Base-by-base conservation (phyloP, 352 stramenopile genomes). In the Pythium aristosporum region DNA sequence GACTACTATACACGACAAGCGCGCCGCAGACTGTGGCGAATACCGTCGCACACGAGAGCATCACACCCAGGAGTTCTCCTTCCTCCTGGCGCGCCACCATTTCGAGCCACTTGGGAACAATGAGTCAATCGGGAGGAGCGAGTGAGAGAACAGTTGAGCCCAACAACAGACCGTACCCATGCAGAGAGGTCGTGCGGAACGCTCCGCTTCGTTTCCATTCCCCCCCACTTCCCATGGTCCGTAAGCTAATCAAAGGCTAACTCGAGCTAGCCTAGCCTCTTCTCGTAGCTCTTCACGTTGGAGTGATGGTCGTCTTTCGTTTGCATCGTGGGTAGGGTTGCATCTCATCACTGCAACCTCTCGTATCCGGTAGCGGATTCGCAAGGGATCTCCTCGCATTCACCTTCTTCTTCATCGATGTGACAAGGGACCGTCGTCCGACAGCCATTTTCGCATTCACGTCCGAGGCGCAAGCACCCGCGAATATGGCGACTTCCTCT, bases 1-100 rank as follows among this genome's bases (percentile, higher is more conserved):
- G 56, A 10, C 21, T 53, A 47, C 43, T 61, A 51, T 69, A 73
- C 39, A 73, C 67, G n/a, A 73, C 61, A 0, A 73, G 61, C 56
- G 67, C 55, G 21, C 67, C 61, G 20, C 23, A 53, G n/a, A 73
- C 28, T 2, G 56, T 67, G 13, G 69, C 34, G 34, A 73, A 39
- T 8, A 42, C 67, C 18, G 61, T 64, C 18, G 61, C 61, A 10
- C 61, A 69, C 39, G 67, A 28, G 11, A 73, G 46, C 67, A 59
- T 67, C 47, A 65, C 57, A 30, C 67, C 67, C 7, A 69, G 43
- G 4, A 67, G 16, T 20, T 61, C 52, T 18, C 63, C 66, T 15
- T 48, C 9, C 2, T 18, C 46, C 1, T 48, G 16, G 16, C 34
- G 13, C 16, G 18, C 34, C 10, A n/a, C 50, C 50, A 57, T 57